Conservation (phyloP, 352 stramenopile species). For the Aphanomyces invadans region DNA sequence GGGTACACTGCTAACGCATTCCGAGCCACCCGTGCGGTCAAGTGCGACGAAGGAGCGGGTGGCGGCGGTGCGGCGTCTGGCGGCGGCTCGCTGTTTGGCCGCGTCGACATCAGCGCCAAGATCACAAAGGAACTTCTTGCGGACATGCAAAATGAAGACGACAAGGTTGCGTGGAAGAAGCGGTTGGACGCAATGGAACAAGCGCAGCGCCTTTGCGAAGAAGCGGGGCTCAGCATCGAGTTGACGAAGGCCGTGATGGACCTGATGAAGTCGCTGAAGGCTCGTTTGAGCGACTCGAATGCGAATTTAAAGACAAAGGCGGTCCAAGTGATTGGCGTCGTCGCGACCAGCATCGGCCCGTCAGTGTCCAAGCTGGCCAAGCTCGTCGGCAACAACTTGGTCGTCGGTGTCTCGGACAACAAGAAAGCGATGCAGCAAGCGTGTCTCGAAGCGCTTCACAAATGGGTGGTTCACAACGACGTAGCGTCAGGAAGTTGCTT, state of each 20-base stretch:
- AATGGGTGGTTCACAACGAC: conserved; percentile 76
- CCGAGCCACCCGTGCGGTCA: conserved; percentile 46
- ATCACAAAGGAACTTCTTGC: conserved; percentile 83
- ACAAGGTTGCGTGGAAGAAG: conserved; percentile 83
- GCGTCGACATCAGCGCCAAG: conserved; percentile 65
- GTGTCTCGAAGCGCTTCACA: conserved; percentile 66
- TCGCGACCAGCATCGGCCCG: conserved; percentile 65
- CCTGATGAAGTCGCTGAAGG: conserved; percentile 63
- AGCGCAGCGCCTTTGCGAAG: conserved; percentile 70
- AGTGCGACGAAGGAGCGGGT: conserved; percentile 63
- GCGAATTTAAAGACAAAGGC: conserved; percentile 83
- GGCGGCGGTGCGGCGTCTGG: conserved; percentile 8
- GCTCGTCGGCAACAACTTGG: conserved; percentile 52
- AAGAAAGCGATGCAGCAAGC: conserved; percentile 84
- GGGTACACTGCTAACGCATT: conserved; percentile 61
- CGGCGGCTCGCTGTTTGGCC: conserved; percentile 52
- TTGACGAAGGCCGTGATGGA: conserved; percentile 78
- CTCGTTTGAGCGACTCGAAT: conserved; percentile 74
- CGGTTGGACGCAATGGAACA: conserved; percentile 70
- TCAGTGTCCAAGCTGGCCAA: conserved; percentile 80
- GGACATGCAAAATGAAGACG: conserved; percentile 78
- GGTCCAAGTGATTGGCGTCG: conserved; percentile 67
- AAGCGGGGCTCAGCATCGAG: conserved; percentile 66
- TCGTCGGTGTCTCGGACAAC: conserved; percentile 74
- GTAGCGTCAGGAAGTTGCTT: conserved; percentile 53